Evolutionary conservation across 2,329 filamentous ascomycete genomes (phyloP).

Genomic region (Rutstroemia sp.): DNA sequence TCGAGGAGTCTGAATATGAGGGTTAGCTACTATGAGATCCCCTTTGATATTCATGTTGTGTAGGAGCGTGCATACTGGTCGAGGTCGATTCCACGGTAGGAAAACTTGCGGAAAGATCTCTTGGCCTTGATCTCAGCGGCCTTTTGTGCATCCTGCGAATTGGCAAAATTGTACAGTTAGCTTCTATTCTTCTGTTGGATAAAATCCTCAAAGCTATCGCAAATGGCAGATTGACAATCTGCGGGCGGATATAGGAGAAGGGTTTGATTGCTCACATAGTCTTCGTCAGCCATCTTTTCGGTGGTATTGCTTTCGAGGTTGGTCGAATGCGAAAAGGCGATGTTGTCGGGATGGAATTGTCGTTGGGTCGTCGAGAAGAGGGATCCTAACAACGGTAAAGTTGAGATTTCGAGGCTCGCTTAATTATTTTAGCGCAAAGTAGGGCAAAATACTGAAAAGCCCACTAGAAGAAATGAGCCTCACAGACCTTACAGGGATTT

Average conservation of each 20-base stretch:
- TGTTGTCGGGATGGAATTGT: constrained; percentile 15
- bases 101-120: constrained; percentile 99
- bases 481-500: not conserved
- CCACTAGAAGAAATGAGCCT: not conserved
- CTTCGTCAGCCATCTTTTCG: constrained; percentile 70
- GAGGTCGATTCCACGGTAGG: constrained; percentile 98
- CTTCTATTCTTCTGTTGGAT: constrained; percentile 1
- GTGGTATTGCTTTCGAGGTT: constrained; percentile 25
- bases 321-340: constrained; percentile 21
- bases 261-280: constrained; percentile 53
- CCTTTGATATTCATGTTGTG: constrained; percentile 27
- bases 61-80: constrained; percentile 70
- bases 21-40: constrained; percentile 29
- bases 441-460: not conserved
- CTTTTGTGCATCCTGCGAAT: constrained; percentile 80
- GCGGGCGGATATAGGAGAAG: not conserved
- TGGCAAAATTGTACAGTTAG: constrained; percentile 30
- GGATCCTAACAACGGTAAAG: not conserved
- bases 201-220: too few relatives aligned
- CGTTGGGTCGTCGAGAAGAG: constrained; percentile 1
- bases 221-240: not conserved
- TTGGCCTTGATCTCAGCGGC: constrained; percentile 99
- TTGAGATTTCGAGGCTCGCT: constrained; percentile 2
- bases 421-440: constrained; percentile 4
- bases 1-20: constrained; percentile 75